Conservation (phyloP, 108 stramenopile genomes). For the Pseudonitzschia pungens region DNA sequence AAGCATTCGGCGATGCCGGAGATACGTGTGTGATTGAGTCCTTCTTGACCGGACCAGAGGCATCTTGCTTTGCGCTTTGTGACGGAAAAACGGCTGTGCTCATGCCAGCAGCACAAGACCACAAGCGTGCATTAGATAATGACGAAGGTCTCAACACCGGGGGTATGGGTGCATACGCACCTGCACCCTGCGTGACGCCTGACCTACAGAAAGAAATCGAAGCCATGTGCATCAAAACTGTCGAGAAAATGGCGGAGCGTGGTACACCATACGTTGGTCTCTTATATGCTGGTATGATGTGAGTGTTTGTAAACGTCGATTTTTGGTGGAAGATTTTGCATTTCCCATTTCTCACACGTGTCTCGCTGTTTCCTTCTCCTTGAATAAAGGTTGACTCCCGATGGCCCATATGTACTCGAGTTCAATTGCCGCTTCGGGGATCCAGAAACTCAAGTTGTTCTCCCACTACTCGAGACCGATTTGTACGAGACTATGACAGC, state of each 20-base stretch:
- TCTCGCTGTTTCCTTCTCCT: background rate
- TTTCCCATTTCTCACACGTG: background rate
- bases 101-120: slow-evolving; percentile 96
- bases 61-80: slow-evolving; percentile 94
- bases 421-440: slow-evolving; percentile 99
- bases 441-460: slow-evolving; percentile 98
- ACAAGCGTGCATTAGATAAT: slow-evolving; percentile 97
- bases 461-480: slow-evolving; percentile 95
- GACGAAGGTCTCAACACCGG: slow-evolving; percentile 98
- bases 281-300: slow-evolving; percentile 99
- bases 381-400: slow-evolving; percentile 71
- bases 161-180: slow-evolving; percentile 99
- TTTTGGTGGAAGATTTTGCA: background rate
- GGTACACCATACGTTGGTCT: slow-evolving; percentile 96
- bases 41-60: slow-evolving; percentile 97
- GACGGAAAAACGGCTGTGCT: slow-evolving; percentile 92
- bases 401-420: slow-evolving; percentile 93
- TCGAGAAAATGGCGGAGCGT: slow-evolving; percentile 92
- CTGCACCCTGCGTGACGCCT: slow-evolving; percentile 94
- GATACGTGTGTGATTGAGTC: slow-evolving; percentile 98
- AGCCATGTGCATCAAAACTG: slow-evolving; percentile 89
- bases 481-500: slow-evolving; percentile 91
- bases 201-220: slow-evolving; percentile 84
- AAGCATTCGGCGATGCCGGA: slow-evolving; percentile 92
- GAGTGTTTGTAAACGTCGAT: slow-evolving; percentile 30